A percentile compares a stretch with the other conserved stretches of the same genome.
Conservation (phyloP, 1,284 basidiomycete species). For the Ganoderma multipileum region DNA sequence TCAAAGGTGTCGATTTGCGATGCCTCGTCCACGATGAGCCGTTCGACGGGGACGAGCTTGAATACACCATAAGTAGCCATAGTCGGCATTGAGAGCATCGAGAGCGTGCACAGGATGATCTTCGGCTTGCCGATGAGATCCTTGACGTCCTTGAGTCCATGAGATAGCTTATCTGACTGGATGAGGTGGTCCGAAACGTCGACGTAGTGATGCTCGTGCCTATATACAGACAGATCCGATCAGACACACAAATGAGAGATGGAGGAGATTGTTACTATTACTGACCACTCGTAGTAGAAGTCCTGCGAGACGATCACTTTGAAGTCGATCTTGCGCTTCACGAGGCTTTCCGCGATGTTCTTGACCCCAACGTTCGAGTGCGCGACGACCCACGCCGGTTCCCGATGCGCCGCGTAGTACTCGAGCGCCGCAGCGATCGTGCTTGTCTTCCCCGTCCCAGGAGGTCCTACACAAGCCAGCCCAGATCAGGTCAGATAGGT, state of each 20-base stretch:
- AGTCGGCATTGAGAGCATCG: slow-evolving; percentile 62
- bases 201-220: slow-evolving; percentile 76
- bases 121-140: slow-evolving; percentile 42
- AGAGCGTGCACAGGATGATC: slow-evolving; percentile 71
- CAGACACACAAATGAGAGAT: slow-evolving; percentile 12
- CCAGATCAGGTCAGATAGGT: not conserved
- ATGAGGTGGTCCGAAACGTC: slow-evolving; percentile 53
- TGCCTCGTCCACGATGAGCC: slow-evolving; percentile 55
- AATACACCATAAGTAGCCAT: slow-evolving; percentile 31
- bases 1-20: slow-evolving; percentile 50
- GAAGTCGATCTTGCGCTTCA: slow-evolving; percentile 41
- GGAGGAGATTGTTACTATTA: slow-evolving; percentile 2
- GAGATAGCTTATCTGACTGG: slow-evolving; percentile 52
- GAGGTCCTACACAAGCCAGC: slow-evolving; percentile 24
- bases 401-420: slow-evolving; percentile 13
- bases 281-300: slow-evolving; percentile 67
- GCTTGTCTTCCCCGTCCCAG: slow-evolving; percentile 44
- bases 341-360: slow-evolving; percentile 58
- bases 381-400: slow-evolving; percentile 41
- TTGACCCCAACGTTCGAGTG: slow-evolving; percentile 55
- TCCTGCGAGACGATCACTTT: slow-evolving; percentile 55
- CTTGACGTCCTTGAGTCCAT: slow-evolving; percentile 11
- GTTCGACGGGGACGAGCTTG: slow-evolving; percentile 47
- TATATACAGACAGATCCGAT: slow-evolving; percentile 34
- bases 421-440: slow-evolving; percentile 42